Evolutionary conservation across 495 filamentous ascomycete species (phyloP).

Genomic region (Aspergillus sparsus): DNA sequence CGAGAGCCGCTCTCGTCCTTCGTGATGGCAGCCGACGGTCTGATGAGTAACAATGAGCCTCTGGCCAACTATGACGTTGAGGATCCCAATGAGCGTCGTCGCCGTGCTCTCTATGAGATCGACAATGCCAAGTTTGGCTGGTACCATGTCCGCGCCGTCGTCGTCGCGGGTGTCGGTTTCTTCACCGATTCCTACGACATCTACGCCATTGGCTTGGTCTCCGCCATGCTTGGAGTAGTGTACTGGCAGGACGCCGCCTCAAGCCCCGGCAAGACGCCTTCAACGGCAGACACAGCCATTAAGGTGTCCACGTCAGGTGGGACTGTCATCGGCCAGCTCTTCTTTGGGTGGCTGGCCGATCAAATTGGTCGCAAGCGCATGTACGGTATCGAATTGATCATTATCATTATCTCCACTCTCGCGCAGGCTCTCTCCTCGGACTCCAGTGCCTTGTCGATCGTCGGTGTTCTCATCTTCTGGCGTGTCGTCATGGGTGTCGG

Average conservation of each 20-base stretch:
- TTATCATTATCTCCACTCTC: slow-evolving; percentile 84
- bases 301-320: slow-evolving; percentile 87
- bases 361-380: slow-evolving; percentile 76
- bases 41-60: neutral
- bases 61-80: slow-evolving; percentile 57
- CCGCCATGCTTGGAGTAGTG: slow-evolving; percentile 71
- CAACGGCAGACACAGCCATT: slow-evolving; percentile 73
- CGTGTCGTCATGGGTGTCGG: slow-evolving; percentile 82
- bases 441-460: slow-evolving; percentile 68
- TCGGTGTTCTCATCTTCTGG: slow-evolving; percentile 86
- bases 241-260: slow-evolving; percentile 60
- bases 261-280: slow-evolving; percentile 57
- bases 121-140: slow-evolving; percentile 80
- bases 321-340: slow-evolving; percentile 81
- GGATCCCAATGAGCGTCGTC: slow-evolving; percentile 73
- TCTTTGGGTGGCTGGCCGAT: slow-evolving; percentile 81
- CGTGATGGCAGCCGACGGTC: neutral
- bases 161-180: slow-evolving; percentile 84
- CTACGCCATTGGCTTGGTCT: slow-evolving; percentile 76
- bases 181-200: slow-evolving; percentile 81
- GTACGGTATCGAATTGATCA: slow-evolving; percentile 85
- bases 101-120: slow-evolving; percentile 74
- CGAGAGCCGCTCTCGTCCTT: neutral
- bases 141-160: slow-evolving; percentile 72
- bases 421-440: slow-evolving; percentile 70